Evolutionary conservation across 2,329 filamentous ascomycete species (phyloP), one percentile per base, ranked within the genome.

Genomic region (Monilinia fructicola): DNA sequence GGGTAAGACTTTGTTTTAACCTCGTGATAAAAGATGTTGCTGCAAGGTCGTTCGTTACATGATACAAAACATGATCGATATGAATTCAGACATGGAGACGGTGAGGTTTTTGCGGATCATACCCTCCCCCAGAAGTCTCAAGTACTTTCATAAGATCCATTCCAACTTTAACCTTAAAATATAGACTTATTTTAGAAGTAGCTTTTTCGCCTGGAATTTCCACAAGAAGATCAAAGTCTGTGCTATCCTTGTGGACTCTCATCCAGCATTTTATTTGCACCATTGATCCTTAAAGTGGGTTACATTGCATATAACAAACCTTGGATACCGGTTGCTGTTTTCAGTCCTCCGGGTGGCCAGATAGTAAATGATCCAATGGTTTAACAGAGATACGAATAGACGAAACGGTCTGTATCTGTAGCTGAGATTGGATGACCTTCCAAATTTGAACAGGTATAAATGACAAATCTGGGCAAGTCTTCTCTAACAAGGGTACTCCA

Each of bases 351-450:
- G 54, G 35, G n/a, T 52, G 63, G 42, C 44, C 31, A 59, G 63
- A 65, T 65, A 65, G 63, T 59, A 59, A 50, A 44, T 48, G 9
- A 14, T 38, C 63, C 44, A 65, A 65, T 65, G 11, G 46, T 50
- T 26, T 52, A 50, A 28, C n/a, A n/a, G 44, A 59, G 46, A 59
- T 46, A 65, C 46, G 63, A 65, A 59, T 59, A 59, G 63, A 65
- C 63, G 63, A 65, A 65, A 65, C 63, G 63, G 54, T 65, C 63
- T 65, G 46, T 65, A 59, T 42, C 54, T 42, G 26, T 52, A 65
- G 63, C 63, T 65, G 54, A 65, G 54, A 65, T 65, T 65, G 63
- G 63, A 65, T 59, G 54, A 65, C 63, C 54, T 59, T 65, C 44
- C 38, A 40, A 31, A 65, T 50, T 50, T 16, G 31, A 52, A 31